phyloP scores from a whole-genome alignment of 768 basidiomycete genomes.

The Tylopilus vinaceipallidus region DNA sequence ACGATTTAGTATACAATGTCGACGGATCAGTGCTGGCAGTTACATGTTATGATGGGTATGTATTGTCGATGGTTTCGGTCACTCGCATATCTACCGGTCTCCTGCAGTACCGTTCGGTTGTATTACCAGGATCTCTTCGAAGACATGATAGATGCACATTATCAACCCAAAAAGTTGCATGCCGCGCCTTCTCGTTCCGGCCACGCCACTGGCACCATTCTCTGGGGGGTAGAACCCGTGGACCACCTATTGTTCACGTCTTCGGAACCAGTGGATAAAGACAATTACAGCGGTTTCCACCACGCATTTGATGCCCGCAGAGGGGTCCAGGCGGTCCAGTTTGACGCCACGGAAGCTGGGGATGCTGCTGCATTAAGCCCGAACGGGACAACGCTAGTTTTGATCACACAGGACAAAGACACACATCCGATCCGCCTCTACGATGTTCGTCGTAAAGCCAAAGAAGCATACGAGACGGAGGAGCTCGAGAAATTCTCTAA shows the following conservation, averaged over 20 bases:
- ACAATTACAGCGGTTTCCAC: constrained; percentile 42
- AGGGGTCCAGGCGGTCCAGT: constrained; percentile 25
- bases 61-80: background rate
- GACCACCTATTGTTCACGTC: constrained; percentile 50
- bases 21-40: constrained; percentile 39
- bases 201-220: constrained; percentile 44
- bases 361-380: constrained; percentile 49
- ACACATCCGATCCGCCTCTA: constrained; percentile 47
- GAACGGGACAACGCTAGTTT: constrained; percentile 37
- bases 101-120: constrained; percentile 22
- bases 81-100: background rate
- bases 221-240: constrained; percentile 49
- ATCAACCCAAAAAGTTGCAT: constrained; percentile 13
- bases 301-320: constrained; percentile 45
- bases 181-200: constrained; percentile 15
- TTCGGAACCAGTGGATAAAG: constrained; percentile 41
- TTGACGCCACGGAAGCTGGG: constrained; percentile 51
- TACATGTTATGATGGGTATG: constrained; percentile 30
- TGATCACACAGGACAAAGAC: constrained; percentile 30
- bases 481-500: constrained; percentile 36
- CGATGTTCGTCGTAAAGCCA: constrained; percentile 41
- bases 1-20: constrained; percentile 47
- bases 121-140: constrained; percentile 25
- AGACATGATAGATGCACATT: constrained; percentile 11
- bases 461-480: constrained; percentile 28